These are phyloP conservation scores for Beauveria varroae DNA, from an alignment of 2,329 filamentous ascomycete genomes.

Conservation along the genomic window DNA sequence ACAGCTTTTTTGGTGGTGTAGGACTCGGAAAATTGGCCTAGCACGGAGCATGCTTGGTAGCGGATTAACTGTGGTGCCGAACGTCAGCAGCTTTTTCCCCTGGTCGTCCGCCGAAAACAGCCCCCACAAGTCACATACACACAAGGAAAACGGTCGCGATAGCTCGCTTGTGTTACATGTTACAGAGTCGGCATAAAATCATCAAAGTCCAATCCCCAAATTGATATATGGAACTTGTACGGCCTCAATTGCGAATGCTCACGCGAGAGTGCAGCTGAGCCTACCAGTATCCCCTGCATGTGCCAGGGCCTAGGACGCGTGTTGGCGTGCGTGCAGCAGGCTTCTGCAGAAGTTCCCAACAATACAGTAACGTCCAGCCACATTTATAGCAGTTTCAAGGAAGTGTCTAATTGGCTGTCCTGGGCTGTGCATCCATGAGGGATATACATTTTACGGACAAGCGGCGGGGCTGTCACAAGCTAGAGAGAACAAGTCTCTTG, in stretches of 20 bases:
- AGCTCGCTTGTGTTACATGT: no score
- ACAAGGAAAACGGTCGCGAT: no score
- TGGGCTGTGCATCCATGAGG: background rate
- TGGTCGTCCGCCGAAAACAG: no score
- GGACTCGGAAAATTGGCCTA: background rate
- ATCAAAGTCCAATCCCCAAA: background rate
- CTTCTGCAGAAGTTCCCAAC: slow-evolving; percentile 5
- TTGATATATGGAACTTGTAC: background rate
- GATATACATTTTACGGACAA: slow-evolving; percentile 3
- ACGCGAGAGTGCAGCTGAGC: background rate
- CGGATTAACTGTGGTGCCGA: slow-evolving; percentile 8
- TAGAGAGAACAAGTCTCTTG: background rate
- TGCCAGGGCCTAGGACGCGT: background rate
- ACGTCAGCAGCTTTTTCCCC: background rate
- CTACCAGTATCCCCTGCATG: background rate
- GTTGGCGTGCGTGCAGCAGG: slow-evolving; percentile 1
- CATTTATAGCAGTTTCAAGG: background rate
- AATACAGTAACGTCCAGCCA: background rate
- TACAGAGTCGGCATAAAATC: background rate
- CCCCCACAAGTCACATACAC: no score
- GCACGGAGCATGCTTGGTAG: background rate
- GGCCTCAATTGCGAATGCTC: background rate
- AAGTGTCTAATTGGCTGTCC: slow-evolving; percentile 1
- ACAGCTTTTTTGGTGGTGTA: background rate
- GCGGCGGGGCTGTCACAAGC: slow-evolving; percentile 8